Conservation (phyloP, 805 yeast species). For the Grigorovia humatica region DNA sequence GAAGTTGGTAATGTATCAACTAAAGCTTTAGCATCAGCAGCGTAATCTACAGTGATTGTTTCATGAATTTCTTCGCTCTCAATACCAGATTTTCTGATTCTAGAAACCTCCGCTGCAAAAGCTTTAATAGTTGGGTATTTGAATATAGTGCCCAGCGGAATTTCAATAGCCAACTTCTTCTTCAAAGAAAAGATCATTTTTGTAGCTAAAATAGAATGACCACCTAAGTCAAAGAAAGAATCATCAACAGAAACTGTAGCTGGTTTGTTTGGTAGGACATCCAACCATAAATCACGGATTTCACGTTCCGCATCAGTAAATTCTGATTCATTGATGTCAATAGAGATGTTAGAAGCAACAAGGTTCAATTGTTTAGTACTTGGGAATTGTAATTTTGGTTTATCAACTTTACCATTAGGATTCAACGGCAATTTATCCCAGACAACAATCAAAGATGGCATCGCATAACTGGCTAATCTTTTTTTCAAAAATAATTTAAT, state of each 20-base stretch:
- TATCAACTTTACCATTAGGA: conserved; percentile 97
- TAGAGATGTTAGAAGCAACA: conserved; percentile 46
- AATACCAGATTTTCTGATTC: conserved; percentile 36
- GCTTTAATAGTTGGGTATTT: conserved; percentile 75
- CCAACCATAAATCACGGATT: conserved; percentile 76
- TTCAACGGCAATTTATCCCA: conserved; percentile 78
- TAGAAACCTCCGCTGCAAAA: conserved; percentile 66
- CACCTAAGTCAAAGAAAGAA: conserved; percentile 94
- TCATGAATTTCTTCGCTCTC: conserved; percentile 17
- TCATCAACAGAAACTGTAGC: conserved; percentile 67
- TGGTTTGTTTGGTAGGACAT: conserved; percentile 76
- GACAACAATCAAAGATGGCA: conserved; percentile 87
- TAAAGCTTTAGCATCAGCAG: conserved; percentile 59
- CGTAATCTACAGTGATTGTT: conserved; percentile 37
- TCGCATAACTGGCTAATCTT: conserved; percentile 85
- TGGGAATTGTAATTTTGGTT: conserved; percentile 94
- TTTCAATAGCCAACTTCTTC: conserved; percentile 62
- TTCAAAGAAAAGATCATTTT: conserved; percentile 91
- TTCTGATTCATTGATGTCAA: conserved; percentile 37
- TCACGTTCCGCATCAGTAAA: conserved; percentile 57
- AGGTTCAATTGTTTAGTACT: conserved; percentile 72
- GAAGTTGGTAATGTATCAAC: conserved; percentile 31
- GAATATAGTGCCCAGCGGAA: conserved; percentile 86
- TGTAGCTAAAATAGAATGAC: conserved; percentile 94
- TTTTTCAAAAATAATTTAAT: conserved; percentile 75